These are phyloP conservation scores for Nemania sp. DNA, from an alignment of 2,329 filamentous ascomycete genomes.

Conservation along the genomic window DNA sequence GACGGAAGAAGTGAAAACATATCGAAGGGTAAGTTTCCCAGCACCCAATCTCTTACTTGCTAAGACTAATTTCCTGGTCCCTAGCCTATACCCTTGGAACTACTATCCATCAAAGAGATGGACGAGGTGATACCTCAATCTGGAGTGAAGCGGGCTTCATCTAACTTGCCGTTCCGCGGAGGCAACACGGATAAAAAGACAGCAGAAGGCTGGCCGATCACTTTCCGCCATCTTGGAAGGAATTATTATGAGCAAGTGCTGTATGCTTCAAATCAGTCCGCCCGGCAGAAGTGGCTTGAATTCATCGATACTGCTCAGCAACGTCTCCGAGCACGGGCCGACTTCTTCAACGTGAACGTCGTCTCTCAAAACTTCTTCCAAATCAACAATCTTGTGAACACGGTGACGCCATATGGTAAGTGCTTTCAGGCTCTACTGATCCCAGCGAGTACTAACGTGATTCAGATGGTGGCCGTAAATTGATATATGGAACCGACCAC, in stretches of 20 bases:
- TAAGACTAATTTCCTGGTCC: constrained; percentile 16
- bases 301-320: constrained; percentile 90
- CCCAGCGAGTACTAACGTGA: constrained; percentile 24
- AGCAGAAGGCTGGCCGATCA: constrained; percentile 85
- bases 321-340: constrained; percentile 80
- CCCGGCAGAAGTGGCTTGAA: constrained; percentile 95
- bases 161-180: constrained; percentile 66
- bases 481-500: constrained; percentile 92
- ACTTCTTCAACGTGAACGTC: constrained; percentile 80
- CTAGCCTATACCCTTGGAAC: constrained; percentile 87
- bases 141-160: constrained; percentile 84
- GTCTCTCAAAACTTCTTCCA: constrained; percentile 65
- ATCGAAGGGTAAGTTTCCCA: constrained; percentile 63
- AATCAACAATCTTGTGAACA: constrained; percentile 82
- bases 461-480: constrained; percentile 87
- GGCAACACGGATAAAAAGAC: constrained; percentile 59
- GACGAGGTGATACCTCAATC: constrained; percentile 86
- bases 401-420: constrained; percentile 87
- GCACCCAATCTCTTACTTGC: not conserved
- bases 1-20: constrained; percentile 91
- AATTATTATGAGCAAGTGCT: constrained; percentile 92
- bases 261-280: constrained; percentile 82
- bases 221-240: constrained; percentile 93
- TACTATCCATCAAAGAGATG: constrained; percentile 95
- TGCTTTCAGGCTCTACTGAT: constrained; percentile 19